Evolutionary conservation across 1,284 basidiomycete species (phyloP).

Genomic region (Paramarasmius palmivorus): DNA sequence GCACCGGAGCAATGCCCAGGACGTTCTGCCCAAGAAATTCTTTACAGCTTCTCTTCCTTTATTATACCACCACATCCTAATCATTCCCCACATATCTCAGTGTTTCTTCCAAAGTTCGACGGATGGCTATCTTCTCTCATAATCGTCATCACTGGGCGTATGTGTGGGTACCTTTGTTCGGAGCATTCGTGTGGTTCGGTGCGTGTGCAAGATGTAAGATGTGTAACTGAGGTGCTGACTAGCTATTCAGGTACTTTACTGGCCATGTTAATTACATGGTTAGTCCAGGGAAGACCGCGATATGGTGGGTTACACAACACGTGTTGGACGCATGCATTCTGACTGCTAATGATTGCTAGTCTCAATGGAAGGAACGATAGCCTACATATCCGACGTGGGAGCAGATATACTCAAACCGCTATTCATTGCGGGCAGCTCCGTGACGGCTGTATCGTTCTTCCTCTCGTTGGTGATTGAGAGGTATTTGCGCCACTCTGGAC

Average conservation of each 20-base stretch:
- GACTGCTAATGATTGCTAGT: constrained; percentile 6
- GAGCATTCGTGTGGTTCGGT: constrained; percentile 67
- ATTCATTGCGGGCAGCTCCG: constrained; percentile 60
- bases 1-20: no score
- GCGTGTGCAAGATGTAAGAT: constrained; percentile 18
- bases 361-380: constrained; percentile 52
- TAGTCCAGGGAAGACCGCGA: constrained; percentile 45
- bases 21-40: no score
- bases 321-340: not conserved
- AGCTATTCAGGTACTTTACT: constrained; percentile 49
- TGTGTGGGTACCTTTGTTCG: constrained; percentile 62
- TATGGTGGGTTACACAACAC: constrained; percentile 31
- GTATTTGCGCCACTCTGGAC: constrained; percentile 59
- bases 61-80: not conserved
- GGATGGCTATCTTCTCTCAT: constrained; percentile 23
- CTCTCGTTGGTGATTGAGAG: constrained; percentile 60
- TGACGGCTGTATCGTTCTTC: constrained; percentile 64
- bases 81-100: not conserved
- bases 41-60: not conserved
- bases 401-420: constrained; percentile 71
- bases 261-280: constrained; percentile 70
- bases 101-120: not conserved
- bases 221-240: no score
- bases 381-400: constrained; percentile 75
- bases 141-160: constrained; percentile 55